Percentiles rank a stretch among this genome's conserved stretches.
These are phyloP conservation scores for Tardiomyces digboiensis DNA, from an alignment of 1,139 yeast genomes.

Conservation along the genomic window DNA sequence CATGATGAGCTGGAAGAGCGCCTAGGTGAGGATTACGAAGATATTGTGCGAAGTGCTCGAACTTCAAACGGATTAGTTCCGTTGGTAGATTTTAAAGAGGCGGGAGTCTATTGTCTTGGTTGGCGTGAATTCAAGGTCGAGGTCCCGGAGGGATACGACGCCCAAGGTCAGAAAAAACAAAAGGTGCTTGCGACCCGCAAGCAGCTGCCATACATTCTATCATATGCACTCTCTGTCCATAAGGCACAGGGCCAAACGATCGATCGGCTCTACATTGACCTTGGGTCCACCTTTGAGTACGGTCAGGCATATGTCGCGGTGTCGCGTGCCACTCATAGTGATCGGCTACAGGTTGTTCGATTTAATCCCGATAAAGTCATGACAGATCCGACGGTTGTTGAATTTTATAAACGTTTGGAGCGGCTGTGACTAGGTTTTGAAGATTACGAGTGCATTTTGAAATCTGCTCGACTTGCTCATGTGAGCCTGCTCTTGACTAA, in stretches of 20 bases:
- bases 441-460: too few relatives aligned
- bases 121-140: slow-evolving; percentile 9
- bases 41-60: neutral
- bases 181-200: slow-evolving; percentile 29
- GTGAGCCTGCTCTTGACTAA: too few relatives aligned
- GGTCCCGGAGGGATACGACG: slow-evolving; percentile 4
- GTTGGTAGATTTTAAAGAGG: slow-evolving; percentile 14
- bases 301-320: slow-evolving; percentile 91
- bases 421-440: too few relatives aligned
- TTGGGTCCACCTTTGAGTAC: slow-evolving; percentile 61
- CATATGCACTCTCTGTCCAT: slow-evolving; percentile 90
- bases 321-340: slow-evolving; percentile 76
- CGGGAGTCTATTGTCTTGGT: slow-evolving; percentile 6
- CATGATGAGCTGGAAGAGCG: neutral
- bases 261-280: slow-evolving; percentile 65
- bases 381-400: slow-evolving; percentile 56
- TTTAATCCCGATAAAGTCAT: slow-evolving; percentile 54
- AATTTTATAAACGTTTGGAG: slow-evolving; percentile 47
- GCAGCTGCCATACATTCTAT: slow-evolving; percentile 66
- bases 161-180: slow-evolving; percentile 8
- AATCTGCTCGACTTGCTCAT: too few relatives aligned
- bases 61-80: slow-evolving; percentile 7
- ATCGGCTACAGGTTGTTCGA: slow-evolving; percentile 62
- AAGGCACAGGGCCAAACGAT: slow-evolving; percentile 91
- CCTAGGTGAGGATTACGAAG: neutral